Percentiles rank a stretch among this genome's conserved stretches.
These are phyloP conservation scores for Jasminum sambac DNA, from an alignment of 257 asterid genomes.

Conservation along the genomic window DNA sequence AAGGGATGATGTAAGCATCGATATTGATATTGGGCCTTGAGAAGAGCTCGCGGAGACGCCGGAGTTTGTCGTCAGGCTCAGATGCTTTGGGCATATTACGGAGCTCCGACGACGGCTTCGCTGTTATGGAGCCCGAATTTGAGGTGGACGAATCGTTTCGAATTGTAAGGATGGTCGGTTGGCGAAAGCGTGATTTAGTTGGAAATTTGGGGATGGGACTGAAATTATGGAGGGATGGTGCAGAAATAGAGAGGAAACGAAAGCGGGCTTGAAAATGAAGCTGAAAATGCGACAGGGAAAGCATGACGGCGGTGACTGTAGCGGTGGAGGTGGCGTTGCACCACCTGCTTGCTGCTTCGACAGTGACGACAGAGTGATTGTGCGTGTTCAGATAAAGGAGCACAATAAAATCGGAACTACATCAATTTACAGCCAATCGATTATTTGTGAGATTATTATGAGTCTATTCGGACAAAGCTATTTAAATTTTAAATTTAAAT, in stretches of 20 bases:
- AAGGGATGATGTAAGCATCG: conserved; percentile 94
- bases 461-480: no score
- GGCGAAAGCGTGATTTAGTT: conserved; percentile 26
- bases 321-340: conserved; percentile 29
- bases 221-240: conserved; percentile 47
- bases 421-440: no score
- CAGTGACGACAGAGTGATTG: conserved; percentile 17
- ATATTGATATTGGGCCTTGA: conserved; percentile 58
- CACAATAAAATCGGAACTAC: no score
- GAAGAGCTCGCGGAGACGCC: conserved; percentile 70
- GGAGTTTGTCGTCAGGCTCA: conserved; percentile 62
- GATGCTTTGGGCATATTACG: conserved; percentile 40
- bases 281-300: conserved; percentile 39
- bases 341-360: conserved; percentile 20
- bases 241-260: conserved; percentile 35
- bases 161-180: conserved; percentile 24
- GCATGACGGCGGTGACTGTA: conserved; percentile 30
- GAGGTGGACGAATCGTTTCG: conserved; percentile 30
- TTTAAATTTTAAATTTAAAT: no score
- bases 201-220: conserved; percentile 34
- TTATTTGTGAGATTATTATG: no score
- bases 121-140: conserved; percentile 64
- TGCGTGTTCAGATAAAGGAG: background rate
- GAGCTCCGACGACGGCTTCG: conserved; percentile 90
- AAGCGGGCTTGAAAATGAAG: conserved; percentile 39